A percentile compares a stretch with the other conserved stretches of the same genome.
Evolutionary conservation across 2,329 filamentous ascomycete species (phyloP).

Genomic region (Stagonosporopsis cucurbitacearum): DNA sequence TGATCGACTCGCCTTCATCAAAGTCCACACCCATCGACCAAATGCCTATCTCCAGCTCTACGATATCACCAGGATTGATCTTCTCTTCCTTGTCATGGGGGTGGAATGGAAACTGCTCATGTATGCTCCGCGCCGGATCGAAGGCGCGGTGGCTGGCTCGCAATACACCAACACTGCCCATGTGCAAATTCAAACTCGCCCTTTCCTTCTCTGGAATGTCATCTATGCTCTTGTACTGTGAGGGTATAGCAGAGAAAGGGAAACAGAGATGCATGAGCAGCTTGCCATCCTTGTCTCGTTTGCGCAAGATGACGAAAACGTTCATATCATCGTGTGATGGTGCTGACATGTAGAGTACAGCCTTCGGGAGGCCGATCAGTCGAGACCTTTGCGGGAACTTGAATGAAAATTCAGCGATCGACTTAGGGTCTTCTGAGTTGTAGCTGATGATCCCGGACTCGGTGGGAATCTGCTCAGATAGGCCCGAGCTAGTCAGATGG

Average conservation of each 20-base stretch:
- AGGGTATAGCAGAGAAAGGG: constrained; percentile 46
- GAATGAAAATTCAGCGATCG: constrained; percentile 24
- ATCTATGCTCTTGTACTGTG: constrained; percentile 53
- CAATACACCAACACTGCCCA: constrained; percentile 54
- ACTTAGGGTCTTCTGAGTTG: constrained; percentile 26
- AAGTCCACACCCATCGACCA: constrained; percentile 57
- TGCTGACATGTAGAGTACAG: constrained; percentile 56
- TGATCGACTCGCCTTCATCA: constrained; percentile 50
- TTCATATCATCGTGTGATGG: constrained; percentile 53
- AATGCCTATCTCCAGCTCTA: constrained; percentile 57
- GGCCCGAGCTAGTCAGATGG: constrained; percentile 14
- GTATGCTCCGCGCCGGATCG: constrained; percentile 25
- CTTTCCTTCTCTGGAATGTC: constrained; percentile 61
- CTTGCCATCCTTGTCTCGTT: constrained; percentile 53
- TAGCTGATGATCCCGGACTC: constrained; percentile 16
- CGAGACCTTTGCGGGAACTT: constrained; percentile 47
- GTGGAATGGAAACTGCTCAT: constrained; percentile 43
- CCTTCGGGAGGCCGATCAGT: constrained; percentile 57
- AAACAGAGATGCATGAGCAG: constrained; percentile 54
- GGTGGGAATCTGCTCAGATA: constrained; percentile 3
- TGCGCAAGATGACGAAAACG: constrained; percentile 55
- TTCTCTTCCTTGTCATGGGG: constrained; percentile 53
- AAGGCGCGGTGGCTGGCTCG: constrained; percentile 54
- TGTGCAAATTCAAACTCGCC: constrained; percentile 51
- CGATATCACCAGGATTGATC: constrained; percentile 50